Evolutionary conservation across 495 filamentous ascomycete species (phyloP).

Genomic region (Penicillium canariense): DNA sequence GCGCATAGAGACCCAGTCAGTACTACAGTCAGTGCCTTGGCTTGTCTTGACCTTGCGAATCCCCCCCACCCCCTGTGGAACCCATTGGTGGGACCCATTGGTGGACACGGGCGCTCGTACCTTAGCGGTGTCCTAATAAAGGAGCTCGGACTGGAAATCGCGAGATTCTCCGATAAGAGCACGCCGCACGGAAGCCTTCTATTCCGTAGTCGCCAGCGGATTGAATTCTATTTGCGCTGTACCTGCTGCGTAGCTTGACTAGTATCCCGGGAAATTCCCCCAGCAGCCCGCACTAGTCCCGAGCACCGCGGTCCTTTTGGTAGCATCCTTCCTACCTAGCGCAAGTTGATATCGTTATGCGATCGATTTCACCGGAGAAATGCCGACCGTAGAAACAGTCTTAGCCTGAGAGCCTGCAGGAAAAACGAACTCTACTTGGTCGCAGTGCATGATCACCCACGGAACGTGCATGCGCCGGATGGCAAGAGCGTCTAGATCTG

Average conservation of each 20-base stretch:
- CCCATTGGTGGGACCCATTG: neutral
- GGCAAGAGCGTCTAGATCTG: constrained; percentile 23
- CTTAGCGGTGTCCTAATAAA: constrained; percentile 8
- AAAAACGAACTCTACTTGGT: constrained; percentile 18
- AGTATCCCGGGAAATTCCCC: neutral
- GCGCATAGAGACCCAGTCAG: neutral
- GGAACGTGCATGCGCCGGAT: constrained; percentile 22
- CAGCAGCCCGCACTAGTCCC: neutral
- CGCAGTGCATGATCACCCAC: constrained; percentile 20
- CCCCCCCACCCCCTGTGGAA: no score
- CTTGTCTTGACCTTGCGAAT: neutral
- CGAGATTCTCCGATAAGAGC: constrained; percentile 21
- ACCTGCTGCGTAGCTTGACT: neutral
- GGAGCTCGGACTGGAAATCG: neutral
- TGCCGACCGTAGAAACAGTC: constrained; percentile 16
- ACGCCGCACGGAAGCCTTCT: constrained; percentile 1
- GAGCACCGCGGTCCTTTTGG: neutral
- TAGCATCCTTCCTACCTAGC: no score
- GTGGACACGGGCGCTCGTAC: neutral
- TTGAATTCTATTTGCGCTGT: neutral
- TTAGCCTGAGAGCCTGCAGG: constrained; percentile 14
- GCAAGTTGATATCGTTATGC: constrained; percentile 5
- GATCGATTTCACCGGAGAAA: constrained; percentile 22
- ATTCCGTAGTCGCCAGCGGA: neutral
- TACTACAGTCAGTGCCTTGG: neutral